Evolutionary conservation across 2,329 filamentous ascomycete genomes (phyloP), one percentile per base, ranked within the genome.

Genomic region (Botrytis cinerea): DNA sequence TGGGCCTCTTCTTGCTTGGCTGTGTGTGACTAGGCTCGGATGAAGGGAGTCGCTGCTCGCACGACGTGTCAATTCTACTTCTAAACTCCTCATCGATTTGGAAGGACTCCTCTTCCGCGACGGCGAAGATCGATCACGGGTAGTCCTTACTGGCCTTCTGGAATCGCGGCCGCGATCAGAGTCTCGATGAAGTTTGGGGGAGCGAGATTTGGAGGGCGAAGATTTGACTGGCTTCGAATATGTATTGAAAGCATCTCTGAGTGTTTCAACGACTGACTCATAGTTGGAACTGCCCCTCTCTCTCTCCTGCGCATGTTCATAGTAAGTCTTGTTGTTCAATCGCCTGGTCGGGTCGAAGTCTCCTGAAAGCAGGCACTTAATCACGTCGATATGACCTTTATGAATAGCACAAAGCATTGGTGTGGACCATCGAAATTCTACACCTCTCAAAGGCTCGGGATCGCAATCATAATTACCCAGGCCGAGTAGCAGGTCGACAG

Each of bases 381-480:
- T 90, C 73, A 98, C 93, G 77, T 93, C 92, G 68, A 96, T 87
- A 78, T 97, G 96, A 76, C 91, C 89, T 77, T 95, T 92, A 25
- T 96, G 95, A 76, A 99, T 98, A 1, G 96, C 95, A 74, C 95
- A 94, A 54, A 98, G 88, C 86, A 99, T 97, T 1, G 96, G 96
- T 1, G 95, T 98, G 70, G 95, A 92, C 79, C 93, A 91, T 73
- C 96, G 94, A 60, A 87, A 83, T 43, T 86, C 85, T 74, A 84
- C 84, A 25, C 81, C 82, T 14, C 85, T 79, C 64, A 94, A 82
- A 20, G 93, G 89, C 10, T 87, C 85, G 46, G 94, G 94, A 78
- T 96, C 93, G 12, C 88, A 86, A 78, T 91, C 86, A 28, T 88
- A 87, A 72, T 84, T 82, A 54, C 84, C 82, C 73, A 86, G 83